A percentile compares a stretch with the other conserved stretches of the same genome.
Evolutionary conservation across 352 stramenopile genomes (phyloP).

Genomic region (Hyaloperonospora brassicae): DNA sequence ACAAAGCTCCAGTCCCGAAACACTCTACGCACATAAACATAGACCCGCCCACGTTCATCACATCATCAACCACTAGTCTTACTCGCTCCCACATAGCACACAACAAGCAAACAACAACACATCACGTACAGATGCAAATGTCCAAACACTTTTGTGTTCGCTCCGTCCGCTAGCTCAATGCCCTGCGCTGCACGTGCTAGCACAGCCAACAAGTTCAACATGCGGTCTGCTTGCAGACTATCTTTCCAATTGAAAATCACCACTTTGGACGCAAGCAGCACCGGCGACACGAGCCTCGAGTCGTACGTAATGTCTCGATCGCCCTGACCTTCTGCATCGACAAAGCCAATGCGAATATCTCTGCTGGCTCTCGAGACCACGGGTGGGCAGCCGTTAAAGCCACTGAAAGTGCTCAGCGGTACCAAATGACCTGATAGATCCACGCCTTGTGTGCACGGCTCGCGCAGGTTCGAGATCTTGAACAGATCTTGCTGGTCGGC

Average conservation of each 20-base stretch:
- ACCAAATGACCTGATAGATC: slow-evolving; percentile 76
- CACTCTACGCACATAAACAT: slow-evolving; percentile 30
- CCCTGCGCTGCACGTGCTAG: slow-evolving; percentile 69
- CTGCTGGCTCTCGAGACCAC: slow-evolving; percentile 23
- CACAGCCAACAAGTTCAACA: slow-evolving; percentile 78
- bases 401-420: slow-evolving; percentile 57
- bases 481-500: slow-evolving; percentile 82
- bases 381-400: slow-evolving; percentile 51
- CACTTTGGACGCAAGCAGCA: slow-evolving; percentile 77
- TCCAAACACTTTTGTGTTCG: slow-evolving; percentile 78
- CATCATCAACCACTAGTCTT: not conserved
- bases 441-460: slow-evolving; percentile 81
- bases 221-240: slow-evolving; percentile 76
- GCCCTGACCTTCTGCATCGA: slow-evolving; percentile 79
- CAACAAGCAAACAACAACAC: slow-evolving; percentile 1
- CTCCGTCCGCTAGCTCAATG: slow-evolving; percentile 68
- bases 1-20: slow-evolving; percentile 89
- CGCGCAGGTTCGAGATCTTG: slow-evolving; percentile 81
- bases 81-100: no score
- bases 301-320: slow-evolving; percentile 85
- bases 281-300: slow-evolving; percentile 72
- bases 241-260: slow-evolving; percentile 89
- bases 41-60: no score
- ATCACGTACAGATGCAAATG: slow-evolving; percentile 77
- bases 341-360: slow-evolving; percentile 71